phyloP scores from a whole-genome alignment of 2,329 filamentous ascomycete genomes.

The Alternaria metachromatica region DNA sequence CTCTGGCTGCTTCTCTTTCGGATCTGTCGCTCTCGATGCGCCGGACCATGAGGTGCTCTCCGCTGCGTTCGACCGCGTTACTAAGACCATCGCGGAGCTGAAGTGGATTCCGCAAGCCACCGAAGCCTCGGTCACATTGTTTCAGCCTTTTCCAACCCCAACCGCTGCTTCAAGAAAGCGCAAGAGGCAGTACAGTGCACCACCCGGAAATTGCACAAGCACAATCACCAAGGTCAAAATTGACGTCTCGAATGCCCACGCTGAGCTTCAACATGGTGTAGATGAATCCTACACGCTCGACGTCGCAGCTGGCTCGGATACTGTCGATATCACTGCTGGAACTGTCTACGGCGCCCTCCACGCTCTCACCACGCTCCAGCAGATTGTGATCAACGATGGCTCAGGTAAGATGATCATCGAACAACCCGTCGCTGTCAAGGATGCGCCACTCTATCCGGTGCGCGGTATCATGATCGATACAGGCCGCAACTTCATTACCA shows the following conservation, averaged over 20 bases:
- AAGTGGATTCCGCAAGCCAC: constrained; percentile 62
- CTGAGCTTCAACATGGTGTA: constrained; percentile 62
- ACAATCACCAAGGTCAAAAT: constrained; percentile 55
- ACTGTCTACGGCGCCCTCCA: constrained; percentile 63
- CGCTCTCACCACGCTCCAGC: constrained; percentile 64
- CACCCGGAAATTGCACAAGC: constrained; percentile 31
- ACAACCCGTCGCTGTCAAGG: constrained; percentile 59
- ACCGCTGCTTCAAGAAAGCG: constrained; percentile 25
- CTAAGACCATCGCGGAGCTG: constrained; percentile 55
- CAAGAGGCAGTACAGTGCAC: constrained; percentile 28
- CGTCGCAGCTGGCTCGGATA: constrained; percentile 49
- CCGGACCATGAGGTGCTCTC: constrained; percentile 45
- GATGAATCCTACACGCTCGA: constrained; percentile 64
- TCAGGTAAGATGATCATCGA: constrained; percentile 57
- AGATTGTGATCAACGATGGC: constrained; percentile 60
- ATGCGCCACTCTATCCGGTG: constrained; percentile 60
- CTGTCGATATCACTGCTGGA: constrained; percentile 56
- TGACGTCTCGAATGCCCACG: constrained; percentile 53
- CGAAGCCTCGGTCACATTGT: constrained; percentile 60
- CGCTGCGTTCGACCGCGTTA: constrained; percentile 60
- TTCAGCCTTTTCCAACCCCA: constrained; percentile 59
- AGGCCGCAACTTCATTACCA: constrained; percentile 61
- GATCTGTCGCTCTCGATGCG: constrained; percentile 49
- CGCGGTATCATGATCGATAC: constrained; percentile 64
- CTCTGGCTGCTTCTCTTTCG: constrained; percentile 57